Base-by-base conservation (phyloP, 2,329 filamentous ascomycete species). In the Ophiostoma australiae region DNA sequence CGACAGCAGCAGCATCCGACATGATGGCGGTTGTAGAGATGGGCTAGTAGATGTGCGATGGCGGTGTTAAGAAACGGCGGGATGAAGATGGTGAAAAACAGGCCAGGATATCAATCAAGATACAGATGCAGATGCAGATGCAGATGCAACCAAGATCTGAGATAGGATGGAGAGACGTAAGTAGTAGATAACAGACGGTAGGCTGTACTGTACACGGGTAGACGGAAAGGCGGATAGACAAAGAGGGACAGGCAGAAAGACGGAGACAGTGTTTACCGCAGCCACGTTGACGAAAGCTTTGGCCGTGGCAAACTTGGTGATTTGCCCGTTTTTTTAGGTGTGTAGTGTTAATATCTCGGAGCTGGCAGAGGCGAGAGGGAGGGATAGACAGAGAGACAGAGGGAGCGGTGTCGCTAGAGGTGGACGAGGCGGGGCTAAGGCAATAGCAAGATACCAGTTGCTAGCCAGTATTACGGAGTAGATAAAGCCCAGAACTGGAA, bases 1-100 rank as follows among this genome's bases (percentile, higher is more conserved):
- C 84, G 41, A 78, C 73, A 48, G 79, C 71, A 73, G 76, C 68
- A 76, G 76, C 70, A 76, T 78, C 73, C 41, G 76, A 67, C 71
- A 75, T 73, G 68, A 27, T 73, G 72, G 68, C 61, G 35, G n/a
- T 48, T 48, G 44, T 48, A 20, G 1, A 8, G 20, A 48, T 48
- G 41, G 41, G 3, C 44, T 17, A n/a, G 66, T n/a, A 17, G 35
- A 20, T 23, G 37, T 35, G 44, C 39, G 15, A 27, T 65, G 3
- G 33, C 8, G 15, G 52, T n/a, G 52, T 58, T 6, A 17, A n/a
- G 35, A 35, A 35, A 17, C 48, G 48, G 58, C 39, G 37, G 20
- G 37, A 27, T 33, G 20, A 17, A 37, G 20, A 37, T 11, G 33
- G 33, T 3, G 15, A 11, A 31, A 35, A 33, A 65, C 11, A 63